These are phyloP conservation scores for Cytospora schulzeri DNA, from an alignment of 2,329 filamentous ascomycete genomes.

Conservation along the genomic window DNA sequence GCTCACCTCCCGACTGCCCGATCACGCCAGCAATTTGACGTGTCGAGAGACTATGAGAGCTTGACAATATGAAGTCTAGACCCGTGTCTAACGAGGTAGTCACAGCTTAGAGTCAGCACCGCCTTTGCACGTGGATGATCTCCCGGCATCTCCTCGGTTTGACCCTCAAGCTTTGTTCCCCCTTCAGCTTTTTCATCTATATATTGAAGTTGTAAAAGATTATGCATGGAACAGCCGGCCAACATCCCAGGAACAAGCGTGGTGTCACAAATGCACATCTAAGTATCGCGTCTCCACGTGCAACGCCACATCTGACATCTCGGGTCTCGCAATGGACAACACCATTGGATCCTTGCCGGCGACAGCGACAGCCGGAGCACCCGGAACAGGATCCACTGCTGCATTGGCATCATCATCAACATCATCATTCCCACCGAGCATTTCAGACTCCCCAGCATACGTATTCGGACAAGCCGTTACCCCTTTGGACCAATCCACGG, in stretches of 20 bases:
- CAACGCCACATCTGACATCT: neutral
- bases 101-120: neutral
- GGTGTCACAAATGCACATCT: conserved; percentile 4
- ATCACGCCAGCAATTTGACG: too few species aligned
- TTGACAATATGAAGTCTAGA: neutral
- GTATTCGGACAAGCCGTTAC: neutral
- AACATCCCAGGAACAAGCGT: neutral
- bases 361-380: conserved; percentile 22
- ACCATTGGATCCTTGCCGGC: neutral
- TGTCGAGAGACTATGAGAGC: neutral
- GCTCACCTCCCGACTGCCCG: neutral
- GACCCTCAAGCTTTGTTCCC: neutral
- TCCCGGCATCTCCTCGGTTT: conserved; percentile 3
- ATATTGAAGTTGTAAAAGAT: neutral
- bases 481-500: neutral
- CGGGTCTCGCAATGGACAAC: conserved; percentile 12
- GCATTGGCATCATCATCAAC: neutral
- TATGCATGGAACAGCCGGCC: neutral
- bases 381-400: neutral
- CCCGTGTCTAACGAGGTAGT: neutral
- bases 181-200: neutral
- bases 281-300: conserved; percentile 1
- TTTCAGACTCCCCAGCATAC: neutral
- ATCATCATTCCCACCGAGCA: neutral
- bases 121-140: neutral